Evolutionary conservation across 495 filamentous ascomycete genomes (phyloP), one percentile per base, ranked within the genome.

Genomic region (Penicillium arizonense): DNA sequence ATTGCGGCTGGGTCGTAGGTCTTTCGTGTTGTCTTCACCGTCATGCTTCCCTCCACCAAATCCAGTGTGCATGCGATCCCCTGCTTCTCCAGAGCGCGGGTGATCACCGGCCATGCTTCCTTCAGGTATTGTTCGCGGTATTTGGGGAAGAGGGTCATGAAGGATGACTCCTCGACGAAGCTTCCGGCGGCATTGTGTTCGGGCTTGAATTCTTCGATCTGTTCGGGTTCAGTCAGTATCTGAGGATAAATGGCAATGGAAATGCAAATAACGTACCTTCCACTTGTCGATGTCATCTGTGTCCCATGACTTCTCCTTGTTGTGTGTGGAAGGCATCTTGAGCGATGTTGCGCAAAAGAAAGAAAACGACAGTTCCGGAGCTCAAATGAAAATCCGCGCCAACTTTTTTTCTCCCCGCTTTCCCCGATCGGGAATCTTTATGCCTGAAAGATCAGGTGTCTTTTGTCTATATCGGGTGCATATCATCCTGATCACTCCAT

Each of bases 281-380:
- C 93, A 98, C 67, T 96, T 96, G 69, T 98, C 93, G 57, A 97
- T 91, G 62, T 96, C 94, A 52, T 94, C 91, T 43, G 91, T 96
- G 69, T 98, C 93, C 94, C 93, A 97, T 33, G 94, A 89, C 69
- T 98, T 98, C 5, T 96, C 91, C 52, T 82, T 86, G 52, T 96
- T 94, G 76, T 96, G 86, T 50, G 90, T 96, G 47, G 90, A 95
- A 50, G 93, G 93, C 93, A 97, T 97, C 36, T 50, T 77, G 68
- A 45, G 28, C 40, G 47, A 56, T 53, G 56, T 56, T 24, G 37
- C 46, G 34, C 32, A 50, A 30, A 40, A 50, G 42, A 50, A 53
- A 44, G 44, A 41, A 44, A 56, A 52, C 45, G 50, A 60, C 23
- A 53, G 43, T 56, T 52, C 52, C 33, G 53, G 47, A 53, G 62